These are phyloP conservation scores for Urtica urens DNA, from an alignment of 306 rosid species.

Conservation along the genomic window DNA sequence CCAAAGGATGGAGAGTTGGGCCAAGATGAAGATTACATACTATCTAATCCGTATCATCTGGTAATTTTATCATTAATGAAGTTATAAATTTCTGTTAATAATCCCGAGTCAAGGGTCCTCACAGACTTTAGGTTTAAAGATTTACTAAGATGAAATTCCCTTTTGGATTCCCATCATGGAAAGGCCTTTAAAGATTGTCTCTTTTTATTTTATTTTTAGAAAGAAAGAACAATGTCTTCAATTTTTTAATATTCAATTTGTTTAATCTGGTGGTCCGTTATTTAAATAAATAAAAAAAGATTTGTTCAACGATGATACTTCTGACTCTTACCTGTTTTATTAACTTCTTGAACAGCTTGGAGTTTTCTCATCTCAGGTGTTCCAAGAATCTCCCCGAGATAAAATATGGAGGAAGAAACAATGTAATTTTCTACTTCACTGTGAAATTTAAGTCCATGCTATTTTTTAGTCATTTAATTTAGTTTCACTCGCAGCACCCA, in stretches of 20 bases:
- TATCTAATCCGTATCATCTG: constrained; percentile 94
- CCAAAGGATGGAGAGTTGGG: constrained; percentile 74
- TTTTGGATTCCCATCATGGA: no score
- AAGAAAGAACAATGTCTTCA: no score
- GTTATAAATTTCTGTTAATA: no score
- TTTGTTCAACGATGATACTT: constrained; percentile 10
- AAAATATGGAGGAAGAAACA: constrained; percentile 75
- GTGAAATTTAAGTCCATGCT: constrained; percentile 6
- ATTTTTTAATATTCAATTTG: no score
- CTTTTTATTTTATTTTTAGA: no score
- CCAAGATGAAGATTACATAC: constrained; percentile 75
- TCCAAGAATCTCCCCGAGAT: constrained; percentile 88
- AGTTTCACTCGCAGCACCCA: constrained; percentile 46
- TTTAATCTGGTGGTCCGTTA: no score
- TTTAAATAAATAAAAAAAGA: no score
- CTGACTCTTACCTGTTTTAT: constrained; percentile 23
- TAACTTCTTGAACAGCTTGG: constrained; percentile 71
- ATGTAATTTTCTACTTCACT: constrained; percentile 43
- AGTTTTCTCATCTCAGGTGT: constrained; percentile 96
- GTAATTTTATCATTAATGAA: constrained; percentile 39
- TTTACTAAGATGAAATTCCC: no score
- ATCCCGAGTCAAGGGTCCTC: no score
- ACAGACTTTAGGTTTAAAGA: no score
- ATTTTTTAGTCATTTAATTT: constrained; percentile 15
- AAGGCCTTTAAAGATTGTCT: no score